A percentile compares a stretch with the other conserved stretches of the same genome.
Conservation (phyloP, 164 flowering plant genomes). For the Cinnamomum micranthum region DNA sequence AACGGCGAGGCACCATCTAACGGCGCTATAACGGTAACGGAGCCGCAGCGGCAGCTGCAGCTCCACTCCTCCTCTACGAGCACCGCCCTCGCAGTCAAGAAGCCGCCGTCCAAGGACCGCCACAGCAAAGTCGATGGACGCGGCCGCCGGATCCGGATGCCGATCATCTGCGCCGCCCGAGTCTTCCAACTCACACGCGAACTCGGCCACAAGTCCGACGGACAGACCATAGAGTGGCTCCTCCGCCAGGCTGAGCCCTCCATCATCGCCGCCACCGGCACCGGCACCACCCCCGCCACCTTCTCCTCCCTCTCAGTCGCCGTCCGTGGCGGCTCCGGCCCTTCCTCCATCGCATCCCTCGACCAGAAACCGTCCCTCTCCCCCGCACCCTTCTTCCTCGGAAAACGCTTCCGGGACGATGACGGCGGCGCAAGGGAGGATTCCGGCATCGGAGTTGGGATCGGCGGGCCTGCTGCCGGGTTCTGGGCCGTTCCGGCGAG, state of each 20-base stretch:
- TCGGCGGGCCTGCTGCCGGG: slow-evolving; percentile 32
- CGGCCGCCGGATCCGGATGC: slow-evolving; percentile 85
- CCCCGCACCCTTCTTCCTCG: slow-evolving; percentile 69
- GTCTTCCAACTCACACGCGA: slow-evolving; percentile 84
- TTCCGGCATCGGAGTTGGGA: background rate
- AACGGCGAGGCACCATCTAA: slow-evolving; percentile 8
- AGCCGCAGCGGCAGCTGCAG: slow-evolving; percentile 17
- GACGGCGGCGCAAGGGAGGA: slow-evolving; percentile 38
- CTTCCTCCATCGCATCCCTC: slow-evolving; percentile 32
- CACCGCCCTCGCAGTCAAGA: slow-evolving; percentile 46
- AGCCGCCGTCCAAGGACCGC: slow-evolving; percentile 82
- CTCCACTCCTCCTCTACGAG: slow-evolving; percentile 11
- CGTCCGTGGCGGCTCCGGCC: slow-evolving; percentile 25
- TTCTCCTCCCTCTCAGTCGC: slow-evolving; percentile 69
- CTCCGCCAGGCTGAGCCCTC: slow-evolving; percentile 96
- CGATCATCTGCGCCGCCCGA: slow-evolving; percentile 84
- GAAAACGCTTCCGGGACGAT: slow-evolving; percentile 67
- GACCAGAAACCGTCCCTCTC: slow-evolving; percentile 45
- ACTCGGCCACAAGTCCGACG: slow-evolving; percentile 87
- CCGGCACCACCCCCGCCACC: slow-evolving; percentile 79
- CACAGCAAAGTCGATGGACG: slow-evolving; percentile 94
- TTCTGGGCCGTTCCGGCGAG: slow-evolving; percentile 86
- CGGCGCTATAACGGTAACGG: slow-evolving; percentile 38
- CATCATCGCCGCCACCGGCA: slow-evolving; percentile 90
- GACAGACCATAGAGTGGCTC: slow-evolving; percentile 93